These are phyloP conservation scores for barrel medic (Medicago truncatula) DNA, from an alignment of 306 rosid genomes.

Conservation along the genomic window DNA sequence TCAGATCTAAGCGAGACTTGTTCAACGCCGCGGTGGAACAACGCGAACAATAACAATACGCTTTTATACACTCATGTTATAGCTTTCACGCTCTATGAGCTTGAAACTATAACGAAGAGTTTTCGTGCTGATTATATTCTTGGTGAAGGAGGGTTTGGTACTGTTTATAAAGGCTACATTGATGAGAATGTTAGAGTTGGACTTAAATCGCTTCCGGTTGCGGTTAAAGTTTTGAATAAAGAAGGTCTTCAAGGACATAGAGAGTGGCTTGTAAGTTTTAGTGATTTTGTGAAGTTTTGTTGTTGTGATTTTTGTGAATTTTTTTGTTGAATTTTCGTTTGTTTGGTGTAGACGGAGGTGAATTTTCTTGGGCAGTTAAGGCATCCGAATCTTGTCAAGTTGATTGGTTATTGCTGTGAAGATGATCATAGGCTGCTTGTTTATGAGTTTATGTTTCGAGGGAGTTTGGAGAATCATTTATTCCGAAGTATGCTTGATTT, in stretches of 20 bases:
- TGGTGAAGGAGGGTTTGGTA: slow-evolving; percentile 99
- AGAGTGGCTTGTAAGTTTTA: slow-evolving; percentile 85
- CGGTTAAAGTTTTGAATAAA: slow-evolving; percentile 94
- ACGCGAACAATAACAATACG: slow-evolving; percentile 71
- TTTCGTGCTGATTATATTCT: slow-evolving; percentile 90
- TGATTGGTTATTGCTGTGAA: slow-evolving; percentile 98
- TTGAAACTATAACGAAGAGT: slow-evolving; percentile 96
- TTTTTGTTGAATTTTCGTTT: slow-evolving; percentile 9
- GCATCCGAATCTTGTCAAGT: slow-evolving; percentile 94
- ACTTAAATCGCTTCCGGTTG: slow-evolving; percentile 93
- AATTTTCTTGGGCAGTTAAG: slow-evolving; percentile 96
- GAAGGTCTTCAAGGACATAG: slow-evolving; percentile 99
- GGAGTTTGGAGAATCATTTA: slow-evolving; percentile 94
- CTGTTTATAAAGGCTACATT: slow-evolving; percentile 96
- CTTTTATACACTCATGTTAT: slow-evolving; percentile 87
- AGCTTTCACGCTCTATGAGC: slow-evolving; percentile 89
- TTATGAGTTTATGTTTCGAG: slow-evolving; percentile 97
- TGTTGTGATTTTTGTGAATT: not conserved
- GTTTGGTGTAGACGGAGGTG: slow-evolving; percentile 75
- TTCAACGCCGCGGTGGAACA: slow-evolving; percentile 81
- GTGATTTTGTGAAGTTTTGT: not conserved
- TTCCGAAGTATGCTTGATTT: slow-evolving; percentile 77
- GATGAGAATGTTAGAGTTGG: slow-evolving; percentile 98
- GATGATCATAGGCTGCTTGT: slow-evolving; percentile 97
- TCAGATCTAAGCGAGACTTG: slow-evolving; percentile 96